Conservation (phyloP, 352 stramenopile species). For the Ochromonadaceae sp. region DNA sequence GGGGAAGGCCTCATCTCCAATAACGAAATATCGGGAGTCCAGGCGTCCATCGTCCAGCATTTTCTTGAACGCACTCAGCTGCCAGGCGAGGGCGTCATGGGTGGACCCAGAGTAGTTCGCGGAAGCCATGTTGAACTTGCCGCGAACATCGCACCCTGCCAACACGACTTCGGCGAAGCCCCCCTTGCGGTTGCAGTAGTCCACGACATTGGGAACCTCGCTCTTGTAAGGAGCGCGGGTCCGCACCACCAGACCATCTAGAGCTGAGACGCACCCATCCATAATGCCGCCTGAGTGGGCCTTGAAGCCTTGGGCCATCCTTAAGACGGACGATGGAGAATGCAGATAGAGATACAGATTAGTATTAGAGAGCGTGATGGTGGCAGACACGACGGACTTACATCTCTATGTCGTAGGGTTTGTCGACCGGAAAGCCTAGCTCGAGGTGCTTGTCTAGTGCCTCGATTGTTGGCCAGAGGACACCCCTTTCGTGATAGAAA, state of each 20-base stretch:
- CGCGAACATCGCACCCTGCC: slow-evolving; percentile 9
- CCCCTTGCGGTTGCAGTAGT: too few relatives aligned
- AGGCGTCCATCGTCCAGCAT: too few relatives aligned
- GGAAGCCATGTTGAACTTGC: slow-evolving; percentile 1
- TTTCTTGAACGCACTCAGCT: too few relatives aligned
- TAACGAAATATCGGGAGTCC: not conserved
- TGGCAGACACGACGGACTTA: too few relatives aligned
- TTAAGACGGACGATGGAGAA: too few relatives aligned
- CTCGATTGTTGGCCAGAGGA: slow-evolving; percentile 6
- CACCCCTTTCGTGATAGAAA: not conserved
- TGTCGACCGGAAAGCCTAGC: too few relatives aligned
- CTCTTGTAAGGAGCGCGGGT: not conserved
- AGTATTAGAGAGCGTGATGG: too few relatives aligned
- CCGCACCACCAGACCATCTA: not conserved
- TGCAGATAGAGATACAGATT: too few relatives aligned
- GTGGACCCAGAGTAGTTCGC: not conserved
- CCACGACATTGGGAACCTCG: not conserved
- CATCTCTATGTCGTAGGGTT: too few relatives aligned
- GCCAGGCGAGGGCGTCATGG: not conserved
- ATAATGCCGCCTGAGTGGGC: not conserved
- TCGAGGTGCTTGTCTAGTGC: not conserved
- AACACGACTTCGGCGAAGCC: too few relatives aligned
- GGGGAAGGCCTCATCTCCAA: not conserved
- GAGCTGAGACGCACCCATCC: not conserved
- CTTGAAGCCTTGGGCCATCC: not conserved